Conservation (phyloP, 139 green algal species). For the Auxenochlorella protothecoides region DNA sequence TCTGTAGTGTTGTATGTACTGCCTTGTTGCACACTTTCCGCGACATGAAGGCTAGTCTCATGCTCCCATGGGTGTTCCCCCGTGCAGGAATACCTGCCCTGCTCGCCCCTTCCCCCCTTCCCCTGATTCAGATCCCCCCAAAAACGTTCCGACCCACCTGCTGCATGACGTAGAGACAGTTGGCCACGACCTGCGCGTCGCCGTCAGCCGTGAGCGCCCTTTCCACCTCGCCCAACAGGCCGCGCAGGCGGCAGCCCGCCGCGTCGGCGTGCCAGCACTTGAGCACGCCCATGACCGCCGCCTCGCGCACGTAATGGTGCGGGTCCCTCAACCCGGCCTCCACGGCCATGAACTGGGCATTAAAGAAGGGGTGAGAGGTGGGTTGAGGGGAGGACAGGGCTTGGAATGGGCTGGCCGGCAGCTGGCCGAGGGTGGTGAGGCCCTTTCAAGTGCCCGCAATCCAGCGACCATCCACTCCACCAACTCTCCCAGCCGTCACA, state of each 20-base stretch:
- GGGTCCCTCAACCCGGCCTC: conserved; percentile 53
- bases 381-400: not conserved
- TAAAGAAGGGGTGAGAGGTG: not conserved
- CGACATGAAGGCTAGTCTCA: too few relatives aligned
- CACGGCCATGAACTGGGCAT: conserved; percentile 15
- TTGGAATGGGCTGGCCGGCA: not conserved
- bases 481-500: too few relatives aligned
- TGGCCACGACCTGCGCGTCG: conserved; percentile 80
- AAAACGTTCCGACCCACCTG: conserved; percentile 23
- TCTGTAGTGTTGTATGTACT: too few relatives aligned
- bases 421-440: too few relatives aligned
- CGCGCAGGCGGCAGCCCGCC: conserved; percentile 3
- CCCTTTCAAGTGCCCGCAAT: too few relatives aligned
- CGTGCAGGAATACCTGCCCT: not conserved
- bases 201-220: conserved; percentile 51
- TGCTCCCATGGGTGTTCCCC: too few relatives aligned
- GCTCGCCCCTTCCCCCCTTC: not conserved
- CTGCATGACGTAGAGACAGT: conserved; percentile 70
- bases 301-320: conserved; percentile 79
- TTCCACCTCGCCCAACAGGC: conserved; percentile 51
- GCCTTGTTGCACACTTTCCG: too few relatives aligned
- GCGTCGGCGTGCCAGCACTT: conserved; percentile 73
- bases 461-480: too few relatives aligned
- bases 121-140: not conserved
- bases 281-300: conserved; percentile 85